Evolutionary conservation across 139 green algal species (phyloP).

Genomic region (Chloropicon primus): DNA sequence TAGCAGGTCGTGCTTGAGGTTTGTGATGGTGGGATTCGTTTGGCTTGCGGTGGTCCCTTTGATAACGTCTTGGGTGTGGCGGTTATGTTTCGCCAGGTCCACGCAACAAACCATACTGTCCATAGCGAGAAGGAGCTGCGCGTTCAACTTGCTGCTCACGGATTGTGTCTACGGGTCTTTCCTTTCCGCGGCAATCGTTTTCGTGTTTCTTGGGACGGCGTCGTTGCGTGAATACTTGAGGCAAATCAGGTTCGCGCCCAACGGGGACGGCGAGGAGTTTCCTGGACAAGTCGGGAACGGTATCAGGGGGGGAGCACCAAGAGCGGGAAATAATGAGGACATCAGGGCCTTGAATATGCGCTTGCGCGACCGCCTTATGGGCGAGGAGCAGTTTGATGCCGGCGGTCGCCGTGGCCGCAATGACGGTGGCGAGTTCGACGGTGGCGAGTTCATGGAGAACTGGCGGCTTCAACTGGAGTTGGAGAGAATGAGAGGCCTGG

Average conservation of each 20-base stretch:
- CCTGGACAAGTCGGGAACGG: no score
- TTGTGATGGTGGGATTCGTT: constrained; percentile 28
- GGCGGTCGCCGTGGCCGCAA: no score
- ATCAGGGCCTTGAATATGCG: no score
- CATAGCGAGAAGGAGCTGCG: neutral
- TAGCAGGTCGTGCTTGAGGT: constrained; percentile 7
- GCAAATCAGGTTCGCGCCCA: constrained; percentile 8
- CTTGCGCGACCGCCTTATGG: no score
- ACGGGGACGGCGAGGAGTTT: no score
- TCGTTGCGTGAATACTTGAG: constrained; percentile 24
- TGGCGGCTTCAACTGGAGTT: no score
- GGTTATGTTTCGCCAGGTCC: constrained; percentile 26
- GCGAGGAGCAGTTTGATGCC: no score
- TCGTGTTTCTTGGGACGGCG: constrained; percentile 21
- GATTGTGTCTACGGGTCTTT: constrained; percentile 43
- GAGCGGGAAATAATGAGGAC: no score
- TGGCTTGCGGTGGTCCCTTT: constrained; percentile 42
- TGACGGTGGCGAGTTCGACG: no score
- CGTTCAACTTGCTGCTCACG: constrained; percentile 15
- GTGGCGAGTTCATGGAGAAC: no score
- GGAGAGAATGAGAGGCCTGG: no score
- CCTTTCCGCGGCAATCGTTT: constrained; percentile 19
- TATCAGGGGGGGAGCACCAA: no score
- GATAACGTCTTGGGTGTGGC: constrained; percentile 32
- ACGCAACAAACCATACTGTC: constrained; percentile 11